Evolutionary conservation across 1,284 basidiomycete genomes (phyloP).

Genomic region (Naganishia sp.): DNA sequence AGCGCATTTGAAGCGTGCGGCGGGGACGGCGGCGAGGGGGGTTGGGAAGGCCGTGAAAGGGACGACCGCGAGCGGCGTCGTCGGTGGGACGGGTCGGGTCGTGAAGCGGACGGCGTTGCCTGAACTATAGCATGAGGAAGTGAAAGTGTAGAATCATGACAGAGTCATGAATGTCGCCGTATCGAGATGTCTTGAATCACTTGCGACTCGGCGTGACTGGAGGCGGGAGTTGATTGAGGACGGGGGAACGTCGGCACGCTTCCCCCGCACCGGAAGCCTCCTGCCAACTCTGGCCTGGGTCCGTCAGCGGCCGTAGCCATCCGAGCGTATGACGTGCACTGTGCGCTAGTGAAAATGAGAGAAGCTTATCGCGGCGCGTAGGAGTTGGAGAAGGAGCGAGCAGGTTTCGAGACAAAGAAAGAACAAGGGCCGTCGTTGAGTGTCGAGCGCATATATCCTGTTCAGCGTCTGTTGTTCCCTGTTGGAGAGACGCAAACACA

Average conservation of each 20-base stretch:
- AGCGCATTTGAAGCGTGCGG: constrained; percentile 29
- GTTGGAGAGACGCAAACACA: too few relatives aligned
- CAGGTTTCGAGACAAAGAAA: too few relatives aligned
- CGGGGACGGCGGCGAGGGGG: constrained; percentile 32
- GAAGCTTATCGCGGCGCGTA: not conserved
- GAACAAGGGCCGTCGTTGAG: too few relatives aligned
- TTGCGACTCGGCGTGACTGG: too few relatives aligned
- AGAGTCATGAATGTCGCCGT: too few relatives aligned
- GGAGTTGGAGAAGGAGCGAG: not conserved
- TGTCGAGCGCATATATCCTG: too few relatives aligned
- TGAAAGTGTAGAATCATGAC: too few relatives aligned
- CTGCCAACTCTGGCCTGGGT: not conserved
- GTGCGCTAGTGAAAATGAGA: too few relatives aligned
- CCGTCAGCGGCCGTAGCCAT: not conserved
- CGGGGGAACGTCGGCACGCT: not conserved
- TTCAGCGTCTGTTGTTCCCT: too few relatives aligned
- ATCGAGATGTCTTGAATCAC: too few relatives aligned
- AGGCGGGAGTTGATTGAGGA: not conserved
- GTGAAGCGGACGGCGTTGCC: constrained; percentile 11
- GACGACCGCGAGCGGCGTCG: not conserved
- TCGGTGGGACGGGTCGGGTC: constrained; percentile 7
- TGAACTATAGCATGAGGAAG: not conserved
- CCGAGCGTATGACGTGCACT: too few relatives aligned
- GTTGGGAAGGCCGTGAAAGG: constrained; percentile 47
- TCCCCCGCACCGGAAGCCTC: not conserved